Percentiles rank a stretch among this genome's conserved stretches.
Evolutionary conservation across 768 basidiomycete genomes (phyloP).

Genomic region (Auricularia cornea): DNA sequence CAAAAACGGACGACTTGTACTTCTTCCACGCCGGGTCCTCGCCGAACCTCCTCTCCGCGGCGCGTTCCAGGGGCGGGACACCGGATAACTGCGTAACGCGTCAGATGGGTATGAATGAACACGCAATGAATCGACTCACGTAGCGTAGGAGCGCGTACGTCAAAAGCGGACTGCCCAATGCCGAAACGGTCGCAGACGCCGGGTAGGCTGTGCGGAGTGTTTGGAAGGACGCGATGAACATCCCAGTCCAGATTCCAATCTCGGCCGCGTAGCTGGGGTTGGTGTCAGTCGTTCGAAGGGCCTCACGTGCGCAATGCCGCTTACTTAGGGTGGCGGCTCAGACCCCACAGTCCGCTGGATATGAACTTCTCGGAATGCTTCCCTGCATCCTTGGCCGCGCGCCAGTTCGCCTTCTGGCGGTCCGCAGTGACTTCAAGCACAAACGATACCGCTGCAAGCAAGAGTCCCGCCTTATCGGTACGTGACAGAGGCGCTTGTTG

Average conservation of each 20-base stretch:
- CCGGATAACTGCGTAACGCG: conserved; percentile 42
- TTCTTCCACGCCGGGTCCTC: conserved; percentile 46
- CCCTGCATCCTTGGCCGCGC: conserved; percentile 47
- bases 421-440: conserved; percentile 58
- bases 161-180: conserved; percentile 51
- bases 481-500: conserved; percentile 43
- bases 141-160: conserved; percentile 53
- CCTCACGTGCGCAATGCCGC: neutral
- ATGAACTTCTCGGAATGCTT: conserved; percentile 67
- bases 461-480: conserved; percentile 47
- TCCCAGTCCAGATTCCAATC: conserved; percentile 59
- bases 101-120: neutral
- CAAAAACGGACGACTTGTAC: conserved; percentile 44
- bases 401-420: conserved; percentile 57
- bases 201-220: conserved; percentile 31
- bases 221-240: conserved; percentile 44
- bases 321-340: conserved; percentile 73
- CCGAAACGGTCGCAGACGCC: conserved; percentile 32
- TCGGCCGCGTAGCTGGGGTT: conserved; percentile 62
- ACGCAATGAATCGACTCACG: conserved; percentile 25
- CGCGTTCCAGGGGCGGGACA: conserved; percentile 59
- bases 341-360: conserved; percentile 55
- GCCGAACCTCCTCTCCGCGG: conserved; percentile 48
- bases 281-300: too few species aligned
- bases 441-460: conserved; percentile 48